These are phyloP conservation scores for Arbutus unedo DNA, from an alignment of 148 eudicot species.

Conservation along the genomic window DNA sequence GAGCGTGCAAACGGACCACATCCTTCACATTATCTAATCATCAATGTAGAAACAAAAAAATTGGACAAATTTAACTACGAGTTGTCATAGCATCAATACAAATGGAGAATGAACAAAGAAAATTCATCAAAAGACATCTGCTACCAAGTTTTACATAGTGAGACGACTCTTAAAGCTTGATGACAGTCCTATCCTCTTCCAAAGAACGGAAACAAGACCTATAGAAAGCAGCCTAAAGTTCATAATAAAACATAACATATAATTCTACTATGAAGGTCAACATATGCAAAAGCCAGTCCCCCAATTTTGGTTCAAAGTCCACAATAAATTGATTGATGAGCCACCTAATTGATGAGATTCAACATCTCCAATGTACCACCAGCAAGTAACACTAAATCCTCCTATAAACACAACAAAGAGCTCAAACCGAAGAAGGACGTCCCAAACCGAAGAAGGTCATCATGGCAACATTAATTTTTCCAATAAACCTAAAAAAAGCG, in stretches of 20 bases:
- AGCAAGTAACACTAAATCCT: neutral
- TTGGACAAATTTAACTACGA: neutral
- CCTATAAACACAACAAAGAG: neutral
- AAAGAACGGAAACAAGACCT: neutral
- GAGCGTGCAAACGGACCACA: too few relatives aligned
- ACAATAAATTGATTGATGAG: neutral
- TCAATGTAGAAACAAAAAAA: too few relatives aligned
- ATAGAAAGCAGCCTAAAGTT: neutral
- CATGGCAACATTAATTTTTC: neutral
- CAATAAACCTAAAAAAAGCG: neutral
- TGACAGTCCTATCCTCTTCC: neutral
- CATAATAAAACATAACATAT: neutral
- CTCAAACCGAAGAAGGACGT: neutral
- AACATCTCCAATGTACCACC: neutral
- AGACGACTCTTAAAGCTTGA: neutral
- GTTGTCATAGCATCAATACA: neutral
- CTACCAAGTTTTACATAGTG: neutral
- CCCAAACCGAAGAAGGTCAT: neutral
- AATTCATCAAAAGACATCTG: neutral
- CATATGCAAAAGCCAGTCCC: neutral
- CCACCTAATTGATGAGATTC: neutral
- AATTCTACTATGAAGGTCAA: too few relatives aligned
- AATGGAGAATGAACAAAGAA: neutral
- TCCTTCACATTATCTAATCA: too few relatives aligned
- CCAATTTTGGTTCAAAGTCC: neutral